Conservation (phyloP, 345 rosid genomes). For the Corymbia maculata region DNA sequence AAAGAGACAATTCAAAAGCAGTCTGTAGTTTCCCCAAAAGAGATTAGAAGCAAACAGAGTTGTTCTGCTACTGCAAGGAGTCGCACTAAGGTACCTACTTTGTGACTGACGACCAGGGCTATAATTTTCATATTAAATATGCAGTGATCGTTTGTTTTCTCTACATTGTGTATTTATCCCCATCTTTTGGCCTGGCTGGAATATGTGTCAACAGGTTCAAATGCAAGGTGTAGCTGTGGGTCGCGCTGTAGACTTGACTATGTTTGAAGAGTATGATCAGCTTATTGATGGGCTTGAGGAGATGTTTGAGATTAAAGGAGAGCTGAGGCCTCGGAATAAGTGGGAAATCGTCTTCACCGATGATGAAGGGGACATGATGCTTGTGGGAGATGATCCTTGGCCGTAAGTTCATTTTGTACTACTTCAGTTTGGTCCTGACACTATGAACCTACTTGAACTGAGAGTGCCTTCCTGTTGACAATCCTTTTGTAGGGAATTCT, state of each 20-base stretch:
- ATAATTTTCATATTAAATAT: neutral
- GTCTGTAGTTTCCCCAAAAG: slow-evolving; percentile 38
- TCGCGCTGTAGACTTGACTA: slow-evolving; percentile 72
- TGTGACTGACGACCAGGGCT: neutral
- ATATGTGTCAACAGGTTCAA: slow-evolving; percentile 44
- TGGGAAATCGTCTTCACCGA: slow-evolving; percentile 90
- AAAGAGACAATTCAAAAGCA: slow-evolving; percentile 45
- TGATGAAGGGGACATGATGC: slow-evolving; percentile 96
- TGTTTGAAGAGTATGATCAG: slow-evolving; percentile 51
- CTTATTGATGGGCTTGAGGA: slow-evolving; percentile 71
- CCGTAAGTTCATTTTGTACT: slow-evolving; percentile 39
- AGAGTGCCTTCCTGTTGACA: neutral
- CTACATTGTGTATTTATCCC: neutral
- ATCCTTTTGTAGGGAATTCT: slow-evolving; percentile 55
- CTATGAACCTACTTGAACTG: neutral
- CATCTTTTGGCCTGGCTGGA: neutral
- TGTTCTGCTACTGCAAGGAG: slow-evolving; percentile 40
- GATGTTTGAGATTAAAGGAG: slow-evolving; percentile 72
- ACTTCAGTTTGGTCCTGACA: neutral
- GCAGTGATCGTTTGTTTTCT: neutral
- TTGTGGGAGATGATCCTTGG: slow-evolving; percentile 96
- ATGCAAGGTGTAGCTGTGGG: slow-evolving; percentile 93
- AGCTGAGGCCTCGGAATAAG: slow-evolving; percentile 49
- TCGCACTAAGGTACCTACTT: slow-evolving; percentile 46
- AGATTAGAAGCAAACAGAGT: slow-evolving; percentile 51